Base-by-base conservation (phyloP, 768 basidiomycete species). In the Wakefieldia striispora region DNA sequence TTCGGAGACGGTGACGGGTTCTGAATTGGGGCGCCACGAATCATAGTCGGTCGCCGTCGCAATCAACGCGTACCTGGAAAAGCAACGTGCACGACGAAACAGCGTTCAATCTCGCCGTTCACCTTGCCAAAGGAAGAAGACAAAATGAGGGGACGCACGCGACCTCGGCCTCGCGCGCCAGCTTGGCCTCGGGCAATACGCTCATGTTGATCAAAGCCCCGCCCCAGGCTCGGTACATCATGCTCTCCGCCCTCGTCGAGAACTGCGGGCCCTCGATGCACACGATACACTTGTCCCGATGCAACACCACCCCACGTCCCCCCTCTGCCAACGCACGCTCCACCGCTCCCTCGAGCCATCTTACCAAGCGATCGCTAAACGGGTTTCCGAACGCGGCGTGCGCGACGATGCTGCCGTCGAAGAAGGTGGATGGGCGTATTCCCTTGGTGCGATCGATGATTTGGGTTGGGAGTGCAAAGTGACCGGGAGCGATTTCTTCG, bases 241-340 rank as follows among this genome's bases (percentile, higher is more conserved):
- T 60, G 62, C 91, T 94, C 79, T 99, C 95, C 16, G 95, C 95
- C 33, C 95, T 75, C n/a, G 95, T 99, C 47, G 93, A 95, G 76
- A 99, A 99, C 70, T 94, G 93, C 27, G 90, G 90, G 42, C 95
- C 95, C 65, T 98, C 94, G 92, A 98, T 98, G 64, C 91, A 94
- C 41, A 98, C 86, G 49, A 97, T 81, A 17, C 84, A 87, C 75
- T 86, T 93, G 24, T 82, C 86, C 44, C 80, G 83, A 68, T 93
- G 91, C 47, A 98, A 68, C 69, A 80, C 72, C 33, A 86, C 82
- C 1, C 76, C 78, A 10, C 75, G 68, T 2, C 83, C 85, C 31
- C 83, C 76, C 24, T 71, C 71, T 6, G 72, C 78, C 45, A 95
- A 68, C 31, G 81, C 91, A 52, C 76, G 75, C 60, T 73, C 66